Conservation (phyloP, 805 yeast species). For the Saccharomycopsis sp. region DNA sequence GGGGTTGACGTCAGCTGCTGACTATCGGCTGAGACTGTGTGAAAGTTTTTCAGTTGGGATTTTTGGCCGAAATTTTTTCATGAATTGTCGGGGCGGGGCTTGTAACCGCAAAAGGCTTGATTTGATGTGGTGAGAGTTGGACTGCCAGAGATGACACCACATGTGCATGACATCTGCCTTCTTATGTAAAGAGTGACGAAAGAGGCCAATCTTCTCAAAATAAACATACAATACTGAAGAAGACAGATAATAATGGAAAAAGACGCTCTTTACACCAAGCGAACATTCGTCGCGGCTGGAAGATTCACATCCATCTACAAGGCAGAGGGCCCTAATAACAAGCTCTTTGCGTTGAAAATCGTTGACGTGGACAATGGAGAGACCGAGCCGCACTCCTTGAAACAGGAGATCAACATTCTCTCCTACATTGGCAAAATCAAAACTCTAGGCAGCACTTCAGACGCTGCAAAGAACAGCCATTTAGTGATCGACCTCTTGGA, state of each 20-base stretch:
- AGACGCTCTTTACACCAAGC: not conserved
- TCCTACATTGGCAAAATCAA: conserved; percentile 17
- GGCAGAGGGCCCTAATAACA: not conserved
- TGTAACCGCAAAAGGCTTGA: not conserved
- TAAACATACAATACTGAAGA: too few relatives aligned
- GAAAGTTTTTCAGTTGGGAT: too few relatives aligned
- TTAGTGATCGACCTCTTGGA: conserved; percentile 5
- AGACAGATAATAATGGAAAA: conserved; percentile 1
- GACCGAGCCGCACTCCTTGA: conserved; percentile 41
- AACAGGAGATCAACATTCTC: conserved; percentile 36
- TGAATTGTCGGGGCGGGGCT: not conserved
- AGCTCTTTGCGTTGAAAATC: conserved; percentile 35
- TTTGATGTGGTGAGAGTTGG: not conserved
- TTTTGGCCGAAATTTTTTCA: not conserved
- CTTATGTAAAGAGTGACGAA: too few relatives aligned
- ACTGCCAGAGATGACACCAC: not conserved
- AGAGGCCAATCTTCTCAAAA: not conserved
- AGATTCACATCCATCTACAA: not conserved
- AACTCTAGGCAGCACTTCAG: conserved; percentile 18
- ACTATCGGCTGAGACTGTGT: too few relatives aligned
- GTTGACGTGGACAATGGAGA: conserved; percentile 38
- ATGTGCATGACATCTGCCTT: too few relatives aligned
- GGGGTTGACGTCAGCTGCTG: too few relatives aligned
- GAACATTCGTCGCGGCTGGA: not conserved
- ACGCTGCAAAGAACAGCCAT: not conserved